Base-by-base conservation (phyloP, 2,329 filamentous ascomycete genomes). In the Aspergillus vadensis region DNA sequence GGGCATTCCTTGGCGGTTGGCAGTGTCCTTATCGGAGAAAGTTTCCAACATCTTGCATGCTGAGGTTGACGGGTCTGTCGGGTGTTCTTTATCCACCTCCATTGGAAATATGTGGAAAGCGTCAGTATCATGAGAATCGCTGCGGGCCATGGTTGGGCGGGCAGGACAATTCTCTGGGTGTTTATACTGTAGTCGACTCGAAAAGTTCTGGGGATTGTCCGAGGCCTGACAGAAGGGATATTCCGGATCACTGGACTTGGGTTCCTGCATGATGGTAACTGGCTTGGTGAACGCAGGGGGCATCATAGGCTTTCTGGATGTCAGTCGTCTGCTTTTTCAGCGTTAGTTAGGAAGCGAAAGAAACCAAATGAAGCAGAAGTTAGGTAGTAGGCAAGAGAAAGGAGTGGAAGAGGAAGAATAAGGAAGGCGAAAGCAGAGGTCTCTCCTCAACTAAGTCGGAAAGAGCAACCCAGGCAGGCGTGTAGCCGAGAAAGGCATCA, bases 391-490 rank as follows among this genome's bases (percentile, higher is more conserved):
- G 10, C 21, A 43, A 43, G 30, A 39, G 19, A 10, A 39, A 10
- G 30, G 44, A 17, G 25, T 19, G 43, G 19, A 39, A 27, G 23
- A 23, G 14, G n/a, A 30, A 55, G 32, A 12, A 23, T 23, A 23
- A 21, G 19, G 23, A 49, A 17, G 15, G 19, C 14, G 47, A 21
- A 41, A 10, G 50, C 23, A 8, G 9, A 53, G 19, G 25, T 21
- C 36, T 8, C 27, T 10, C 25, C 15, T 30, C 7, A 21, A n/a
- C 10, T 30, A 43, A 39, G 25, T 36, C 43, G 56, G 63, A 57
- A 65, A 51, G 61, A 55, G 50, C 56, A 36, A 54, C 36, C 36
- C 38, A 43, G 14, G n/a, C 12, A 43, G n/a, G n/a, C 12, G 54
- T 14, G 32, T 5, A 50, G 25, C 19, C 30, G 2, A 48, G 55